A percentile compares a stretch with the other conserved stretches of the same genome.
phyloP scores from a whole-genome alignment of 1,139 yeast species.

The Diutina mesorugosa region DNA sequence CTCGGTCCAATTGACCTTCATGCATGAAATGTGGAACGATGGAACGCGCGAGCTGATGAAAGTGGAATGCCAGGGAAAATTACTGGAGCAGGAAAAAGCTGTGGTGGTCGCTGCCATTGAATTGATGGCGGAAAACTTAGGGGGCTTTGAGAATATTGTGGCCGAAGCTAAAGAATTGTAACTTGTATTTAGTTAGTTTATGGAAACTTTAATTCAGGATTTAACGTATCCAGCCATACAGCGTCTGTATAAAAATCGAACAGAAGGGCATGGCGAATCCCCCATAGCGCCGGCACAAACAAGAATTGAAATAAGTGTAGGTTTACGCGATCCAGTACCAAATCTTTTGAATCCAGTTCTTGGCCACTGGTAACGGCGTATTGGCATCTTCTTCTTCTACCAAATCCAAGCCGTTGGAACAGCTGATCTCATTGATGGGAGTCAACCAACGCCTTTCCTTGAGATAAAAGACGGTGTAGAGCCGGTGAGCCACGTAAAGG shows the following conservation, averaged over 20 bases:
- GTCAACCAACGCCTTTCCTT: slow-evolving; percentile 20
- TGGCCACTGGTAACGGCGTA: not conserved
- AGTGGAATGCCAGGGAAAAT: not conserved
- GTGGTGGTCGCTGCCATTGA: not conserved
- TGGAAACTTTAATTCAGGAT: not conserved
- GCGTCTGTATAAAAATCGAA: not conserved
- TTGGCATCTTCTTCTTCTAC: slow-evolving; percentile 4
- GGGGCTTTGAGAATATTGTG: not conserved
- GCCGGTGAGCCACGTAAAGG: slow-evolving; percentile 31
- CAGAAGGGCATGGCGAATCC: not conserved
- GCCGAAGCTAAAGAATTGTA: not conserved
- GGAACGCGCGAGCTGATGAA: not conserved
- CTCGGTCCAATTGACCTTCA: not conserved
- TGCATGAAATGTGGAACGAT: not conserved
- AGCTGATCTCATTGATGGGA: slow-evolving; percentile 30
- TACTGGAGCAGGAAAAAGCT: not conserved
- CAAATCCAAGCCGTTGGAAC: slow-evolving; percentile 29
- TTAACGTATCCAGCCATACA: not conserved
- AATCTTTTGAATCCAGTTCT: not conserved
- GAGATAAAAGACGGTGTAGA: slow-evolving; percentile 15
- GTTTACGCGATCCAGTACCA: not conserved
- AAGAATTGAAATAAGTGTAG: not conserved
- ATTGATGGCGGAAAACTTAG: not conserved
- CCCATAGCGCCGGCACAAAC: not conserved
- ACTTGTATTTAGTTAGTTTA: not conserved